phyloP scores from a whole-genome alignment of 1,284 basidiomycete genomes.

The Ustilago trichophora region DNA sequence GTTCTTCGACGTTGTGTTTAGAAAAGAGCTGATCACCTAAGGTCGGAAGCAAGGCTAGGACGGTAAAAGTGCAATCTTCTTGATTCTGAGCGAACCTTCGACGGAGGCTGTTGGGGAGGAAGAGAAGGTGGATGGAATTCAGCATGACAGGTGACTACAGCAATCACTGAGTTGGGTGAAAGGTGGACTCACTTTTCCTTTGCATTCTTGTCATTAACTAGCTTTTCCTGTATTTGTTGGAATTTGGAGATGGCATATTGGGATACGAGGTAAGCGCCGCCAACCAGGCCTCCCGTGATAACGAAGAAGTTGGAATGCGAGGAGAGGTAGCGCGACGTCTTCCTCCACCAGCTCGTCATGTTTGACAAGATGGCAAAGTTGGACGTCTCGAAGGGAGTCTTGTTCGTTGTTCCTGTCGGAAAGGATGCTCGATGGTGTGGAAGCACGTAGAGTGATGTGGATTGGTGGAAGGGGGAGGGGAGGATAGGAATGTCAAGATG shows the following conservation, averaged over 20 bases:
- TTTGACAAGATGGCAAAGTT: constrained; percentile 4
- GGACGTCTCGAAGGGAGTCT: too few species aligned
- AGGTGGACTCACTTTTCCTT: constrained; percentile 75
- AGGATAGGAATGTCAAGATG: too few species aligned
- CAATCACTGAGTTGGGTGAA: too few species aligned
- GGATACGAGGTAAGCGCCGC: constrained; percentile 75
- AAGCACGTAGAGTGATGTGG: too few species aligned
- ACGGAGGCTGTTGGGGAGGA: constrained; percentile 73
- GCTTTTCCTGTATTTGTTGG: constrained; percentile 76
- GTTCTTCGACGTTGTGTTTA: constrained; percentile 82
- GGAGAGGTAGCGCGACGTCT: constrained; percentile 37
- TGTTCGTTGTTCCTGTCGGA: too few species aligned
- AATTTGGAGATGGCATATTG: constrained; percentile 75
- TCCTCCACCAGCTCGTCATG: constrained; percentile 48
- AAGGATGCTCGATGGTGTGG: too few species aligned
- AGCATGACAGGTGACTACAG: not conserved
- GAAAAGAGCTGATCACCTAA: constrained; percentile 78
- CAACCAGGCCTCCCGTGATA: constrained; percentile 70
- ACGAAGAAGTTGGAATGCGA: constrained; percentile 56
- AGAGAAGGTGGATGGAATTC: not conserved
- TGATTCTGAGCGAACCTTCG: constrained; percentile 82
- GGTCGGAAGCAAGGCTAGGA: constrained; percentile 81
- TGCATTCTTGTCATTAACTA: constrained; percentile 75
- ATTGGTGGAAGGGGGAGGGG: too few species aligned
- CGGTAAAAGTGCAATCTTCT: constrained; percentile 81